Evolutionary conservation across 208 protist genomes (phyloP).

Genomic region (Acanthamoeba castellanii): DNA sequence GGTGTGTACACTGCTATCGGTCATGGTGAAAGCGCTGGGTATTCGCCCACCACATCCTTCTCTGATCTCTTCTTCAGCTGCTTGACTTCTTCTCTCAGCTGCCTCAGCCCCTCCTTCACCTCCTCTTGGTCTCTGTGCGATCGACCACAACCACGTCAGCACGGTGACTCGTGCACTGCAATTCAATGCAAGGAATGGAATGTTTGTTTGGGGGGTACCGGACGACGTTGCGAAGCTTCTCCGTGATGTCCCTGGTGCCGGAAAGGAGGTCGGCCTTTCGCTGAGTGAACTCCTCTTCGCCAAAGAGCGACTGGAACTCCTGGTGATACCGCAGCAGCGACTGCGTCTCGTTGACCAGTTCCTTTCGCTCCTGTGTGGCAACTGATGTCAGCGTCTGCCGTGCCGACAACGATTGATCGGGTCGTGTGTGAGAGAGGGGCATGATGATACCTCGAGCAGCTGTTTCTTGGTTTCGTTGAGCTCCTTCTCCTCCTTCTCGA

Average conservation of each 20-base stretch:
- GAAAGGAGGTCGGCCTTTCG: slow-evolving; percentile 2
- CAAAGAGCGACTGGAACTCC: slow-evolving; percentile 57
- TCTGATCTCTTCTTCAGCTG: background rate
- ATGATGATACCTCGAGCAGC: background rate
- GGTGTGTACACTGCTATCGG: too few species aligned
- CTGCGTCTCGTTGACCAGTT: slow-evolving; percentile 66
- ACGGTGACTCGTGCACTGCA: background rate
- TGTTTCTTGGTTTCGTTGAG: slow-evolving; percentile 36
- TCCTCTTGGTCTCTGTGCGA: background rate
- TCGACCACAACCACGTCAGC: background rate
- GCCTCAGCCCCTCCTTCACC: background rate
- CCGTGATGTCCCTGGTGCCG: slow-evolving; percentile 3
- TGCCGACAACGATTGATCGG: background rate
- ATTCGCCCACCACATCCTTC: background rate
- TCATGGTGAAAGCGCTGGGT: background rate
- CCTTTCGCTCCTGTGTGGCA: slow-evolving; percentile 44
- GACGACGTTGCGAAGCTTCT: slow-evolving; percentile 43
- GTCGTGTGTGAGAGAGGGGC: background rate
- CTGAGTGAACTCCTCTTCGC: background rate
- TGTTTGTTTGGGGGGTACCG: background rate
- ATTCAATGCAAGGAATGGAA: background rate
- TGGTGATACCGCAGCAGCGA: slow-evolving; percentile 32
- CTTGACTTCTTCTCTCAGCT: background rate
- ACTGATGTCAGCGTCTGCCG: too few species aligned
- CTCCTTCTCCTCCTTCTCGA: slow-evolving; percentile 62